phyloP scores from a whole-genome alignment of 345 rosid genomes.

The Salix dunnii region DNA sequence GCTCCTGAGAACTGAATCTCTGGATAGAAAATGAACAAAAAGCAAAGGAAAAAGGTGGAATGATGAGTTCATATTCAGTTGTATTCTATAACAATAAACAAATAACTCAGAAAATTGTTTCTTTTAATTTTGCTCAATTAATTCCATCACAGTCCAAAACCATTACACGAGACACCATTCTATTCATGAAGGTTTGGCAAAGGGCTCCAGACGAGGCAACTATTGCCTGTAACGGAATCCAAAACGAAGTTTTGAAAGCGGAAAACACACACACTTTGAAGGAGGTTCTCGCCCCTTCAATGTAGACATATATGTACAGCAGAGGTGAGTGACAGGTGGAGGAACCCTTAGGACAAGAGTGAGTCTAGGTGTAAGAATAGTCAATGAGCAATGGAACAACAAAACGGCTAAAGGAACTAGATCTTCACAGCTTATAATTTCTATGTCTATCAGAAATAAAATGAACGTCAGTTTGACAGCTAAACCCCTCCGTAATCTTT shows the following conservation, averaged over 20 bases:
- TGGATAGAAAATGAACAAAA: conserved; percentile 15
- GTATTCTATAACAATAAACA: background rate
- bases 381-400: background rate
- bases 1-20: conserved; percentile 75
- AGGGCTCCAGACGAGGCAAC: background rate
- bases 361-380: background rate
- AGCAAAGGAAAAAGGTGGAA: background rate
- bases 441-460: background rate
- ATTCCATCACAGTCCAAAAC: background rate
- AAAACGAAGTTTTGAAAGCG: background rate
- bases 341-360: background rate
- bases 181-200: background rate
- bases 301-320: background rate
- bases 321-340: background rate
- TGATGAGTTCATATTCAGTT: background rate
- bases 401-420: background rate
- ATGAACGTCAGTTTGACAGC: background rate
- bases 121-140: background rate
- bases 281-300: background rate
- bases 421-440: background rate
- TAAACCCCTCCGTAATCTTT: background rate
- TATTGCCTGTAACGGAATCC: background rate
- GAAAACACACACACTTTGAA: background rate
- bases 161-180: background rate
- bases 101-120: background rate